Percentiles rank a stretch among this genome's conserved stretches.
Conservation (phyloP, 805 yeast genomes). For the Candida nanaspora region DNA sequence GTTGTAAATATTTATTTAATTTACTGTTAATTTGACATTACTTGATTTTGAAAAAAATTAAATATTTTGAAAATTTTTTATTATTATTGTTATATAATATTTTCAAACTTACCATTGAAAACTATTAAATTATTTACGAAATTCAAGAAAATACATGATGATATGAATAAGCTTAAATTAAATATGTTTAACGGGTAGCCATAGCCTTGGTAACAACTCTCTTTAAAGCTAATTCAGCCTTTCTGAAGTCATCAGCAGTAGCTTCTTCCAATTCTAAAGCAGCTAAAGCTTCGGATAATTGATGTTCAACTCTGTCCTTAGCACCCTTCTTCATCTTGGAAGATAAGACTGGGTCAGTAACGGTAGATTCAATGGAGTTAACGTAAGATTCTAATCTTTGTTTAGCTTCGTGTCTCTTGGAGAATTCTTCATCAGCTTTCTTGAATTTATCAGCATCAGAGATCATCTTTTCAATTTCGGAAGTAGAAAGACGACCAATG, state of each 20-base stretch:
- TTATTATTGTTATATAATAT: not conserved
- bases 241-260: constrained; percentile 94
- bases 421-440: constrained; percentile 98
- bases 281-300: constrained; percentile 96
- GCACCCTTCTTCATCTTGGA: constrained; percentile 96
- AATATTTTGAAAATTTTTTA: not conserved
- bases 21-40: too few species aligned
- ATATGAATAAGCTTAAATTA: not conserved
- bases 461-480: constrained; percentile 97
- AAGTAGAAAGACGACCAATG: constrained; percentile 94
- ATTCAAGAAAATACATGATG: not conserved
- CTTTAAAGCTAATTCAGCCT: constrained; percentile 98
- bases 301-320: constrained; percentile 95
- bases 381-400: constrained; percentile 99
- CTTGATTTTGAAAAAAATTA: too few species aligned
- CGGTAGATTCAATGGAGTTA: constrained; percentile 88
- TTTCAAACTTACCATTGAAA: not conserved
- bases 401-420: constrained; percentile 98
- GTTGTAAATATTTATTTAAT: too few species aligned
- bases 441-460: constrained; percentile 98
- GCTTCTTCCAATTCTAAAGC: constrained; percentile 96
- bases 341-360: constrained; percentile 97
- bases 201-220: constrained; percentile 99
- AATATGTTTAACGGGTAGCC: constrained; percentile 69
- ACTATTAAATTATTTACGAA: not conserved